Base-by-base conservation (phyloP, 345 rosid genomes). In the Bruguiera sexangula region DNA sequence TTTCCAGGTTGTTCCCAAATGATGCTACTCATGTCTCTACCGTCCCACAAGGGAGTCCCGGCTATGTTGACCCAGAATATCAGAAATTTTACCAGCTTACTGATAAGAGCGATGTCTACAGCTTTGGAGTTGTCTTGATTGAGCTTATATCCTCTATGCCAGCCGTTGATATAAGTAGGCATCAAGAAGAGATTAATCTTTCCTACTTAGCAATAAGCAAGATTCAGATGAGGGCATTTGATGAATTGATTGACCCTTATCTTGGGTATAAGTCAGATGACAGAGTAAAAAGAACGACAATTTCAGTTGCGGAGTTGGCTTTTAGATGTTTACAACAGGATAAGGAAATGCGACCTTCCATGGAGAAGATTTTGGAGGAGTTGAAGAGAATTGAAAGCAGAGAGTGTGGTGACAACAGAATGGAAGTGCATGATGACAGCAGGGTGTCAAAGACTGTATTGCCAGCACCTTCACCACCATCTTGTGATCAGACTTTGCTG, bases 21-120 rank as follows among this genome's bases (percentile, higher is more conserved):
- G 70, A 73, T 48, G 76, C 20, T 34, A 59, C 76, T 51, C 76
- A 73, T 52, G 70, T 73, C 30, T 73, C 76, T 5, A 73, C 76
- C 22, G 70, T 63, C 16, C 65, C 76, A 19, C 76, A 73, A 51
- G 76, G 76, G 16, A 73, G 70, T 20, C 70, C 76, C 7, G 76
- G 76, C 26, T 73, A 73, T 32, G 70, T 73, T 34, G 76, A 73
- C 54, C 76, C 76, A 2, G 76, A 73, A 24, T 73, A 73, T 66
- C 66, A 73, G 54, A 59, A 73, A 24, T 65, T 60, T 13, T 66
- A 73, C 64, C 76, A 73, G 21, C 70, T 73, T 8, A 73, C 70
- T 21, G 70, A 66, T 32, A 73, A 66, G 54, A 73, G 76, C 20
- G 76, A 73, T 73, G 76, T 73, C 30, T 73, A 73, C 34, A 73